These are phyloP conservation scores for Cyclostephanos tholiformis DNA, from an alignment of 108 stramenopile species.

Conservation along the genomic window DNA sequence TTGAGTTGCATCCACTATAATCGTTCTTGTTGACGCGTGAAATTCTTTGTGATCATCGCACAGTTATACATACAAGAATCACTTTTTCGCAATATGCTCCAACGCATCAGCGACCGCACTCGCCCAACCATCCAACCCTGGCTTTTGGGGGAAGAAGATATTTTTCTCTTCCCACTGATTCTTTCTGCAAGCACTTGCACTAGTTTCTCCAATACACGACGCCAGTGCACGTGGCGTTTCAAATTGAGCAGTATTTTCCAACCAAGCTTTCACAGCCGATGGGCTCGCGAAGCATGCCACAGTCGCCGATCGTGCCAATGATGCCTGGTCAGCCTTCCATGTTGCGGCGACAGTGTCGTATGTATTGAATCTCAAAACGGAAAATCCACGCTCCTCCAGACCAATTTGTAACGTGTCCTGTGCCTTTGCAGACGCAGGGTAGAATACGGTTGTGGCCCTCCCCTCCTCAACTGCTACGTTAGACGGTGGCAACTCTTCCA, in stretches of 20 bases:
- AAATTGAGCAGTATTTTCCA: slow-evolving; percentile 61
- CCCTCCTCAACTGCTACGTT: slow-evolving; percentile 28
- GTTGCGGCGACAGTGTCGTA: slow-evolving; percentile 83
- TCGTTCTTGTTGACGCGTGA: no score
- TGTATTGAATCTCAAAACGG: slow-evolving; percentile 74
- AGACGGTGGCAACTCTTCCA: slow-evolving; percentile 57
- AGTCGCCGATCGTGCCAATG: slow-evolving; percentile 44
- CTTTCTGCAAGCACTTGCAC: slow-evolving; percentile 69
- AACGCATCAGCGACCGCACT: slow-evolving; percentile 42
- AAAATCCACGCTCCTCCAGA: slow-evolving; percentile 62
- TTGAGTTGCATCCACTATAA: no score
- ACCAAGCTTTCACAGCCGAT: slow-evolving; percentile 83
- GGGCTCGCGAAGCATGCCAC: slow-evolving; percentile 86
- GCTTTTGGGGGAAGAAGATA: slow-evolving; percentile 83
- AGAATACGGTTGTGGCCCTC: slow-evolving; percentile 55
- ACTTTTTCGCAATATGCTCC: slow-evolving; percentile 13
- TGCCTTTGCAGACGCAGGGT: slow-evolving; percentile 84
- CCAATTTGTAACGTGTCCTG: slow-evolving; percentile 66
- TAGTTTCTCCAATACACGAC: slow-evolving; percentile 88
- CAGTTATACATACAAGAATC: background rate
- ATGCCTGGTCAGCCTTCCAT: slow-evolving; percentile 61
- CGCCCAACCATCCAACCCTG: slow-evolving; percentile 86
- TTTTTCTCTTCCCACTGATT: slow-evolving; percentile 58
- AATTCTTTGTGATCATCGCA: no score
- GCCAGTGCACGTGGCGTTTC: slow-evolving; percentile 56